Evolutionary conservation across 2,329 filamentous ascomycete genomes (phyloP).

Genomic region (Fusarium albosuccineum): DNA sequence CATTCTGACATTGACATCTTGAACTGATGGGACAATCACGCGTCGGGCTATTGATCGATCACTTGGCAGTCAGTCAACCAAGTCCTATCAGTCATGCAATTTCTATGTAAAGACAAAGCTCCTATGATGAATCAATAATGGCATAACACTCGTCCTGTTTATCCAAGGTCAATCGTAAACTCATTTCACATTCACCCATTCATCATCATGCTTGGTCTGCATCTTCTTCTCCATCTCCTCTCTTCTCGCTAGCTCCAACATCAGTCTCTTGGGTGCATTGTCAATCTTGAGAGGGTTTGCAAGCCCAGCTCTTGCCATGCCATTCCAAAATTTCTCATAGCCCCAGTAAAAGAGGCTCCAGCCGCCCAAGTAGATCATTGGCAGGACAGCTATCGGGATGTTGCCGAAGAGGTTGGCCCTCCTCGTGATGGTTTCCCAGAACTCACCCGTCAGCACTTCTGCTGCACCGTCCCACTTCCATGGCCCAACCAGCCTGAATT

Average conservation of each 20-base stretch:
- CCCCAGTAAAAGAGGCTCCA: conserved; percentile 13
- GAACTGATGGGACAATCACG: no score
- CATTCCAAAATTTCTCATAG: conserved; percentile 10
- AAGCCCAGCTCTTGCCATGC: conserved; percentile 8
- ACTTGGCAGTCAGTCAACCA: no score
- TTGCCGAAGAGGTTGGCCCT: conserved; percentile 10
- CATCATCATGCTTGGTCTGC: neutral
- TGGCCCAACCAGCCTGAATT: conserved; percentile 22
- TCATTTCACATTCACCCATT: conserved; percentile 3
- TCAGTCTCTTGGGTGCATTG: conserved; percentile 4
- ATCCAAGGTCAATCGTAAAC: no score
- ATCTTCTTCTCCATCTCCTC: conserved; percentile 1
- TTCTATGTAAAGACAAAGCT: no score
- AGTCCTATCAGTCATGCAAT: no score
- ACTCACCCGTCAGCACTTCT: conserved; percentile 16
- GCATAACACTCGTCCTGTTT: no score
- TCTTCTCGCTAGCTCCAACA: conserved; percentile 5
- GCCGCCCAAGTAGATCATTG: conserved; percentile 12
- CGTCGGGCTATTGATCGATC: no score
- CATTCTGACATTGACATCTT: no score
- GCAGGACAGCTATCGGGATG: conserved; percentile 8
- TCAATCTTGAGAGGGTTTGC: conserved; percentile 1
- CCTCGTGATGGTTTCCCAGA: conserved; percentile 26
- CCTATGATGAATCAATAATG: no score
- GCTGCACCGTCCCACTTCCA: conserved; percentile 19